Evolutionary conservation across 306 rosid species (phyloP), one percentile per base, ranked within the genome.

Genomic region (Begonia fuchsioides): DNA sequence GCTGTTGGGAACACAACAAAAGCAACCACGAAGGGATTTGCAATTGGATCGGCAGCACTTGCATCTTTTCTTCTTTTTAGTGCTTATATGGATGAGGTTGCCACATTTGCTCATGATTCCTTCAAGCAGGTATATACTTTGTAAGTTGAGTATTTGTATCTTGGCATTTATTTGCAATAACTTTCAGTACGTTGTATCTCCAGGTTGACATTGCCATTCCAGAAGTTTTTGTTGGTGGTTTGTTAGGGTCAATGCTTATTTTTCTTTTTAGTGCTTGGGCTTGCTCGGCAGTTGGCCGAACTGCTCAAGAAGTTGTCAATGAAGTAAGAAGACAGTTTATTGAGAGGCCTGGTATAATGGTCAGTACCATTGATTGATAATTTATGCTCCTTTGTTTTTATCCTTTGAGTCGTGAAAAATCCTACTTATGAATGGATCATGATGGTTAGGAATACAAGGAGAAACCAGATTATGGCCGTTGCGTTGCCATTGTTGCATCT

Each of bases 181-280:
- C 19, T 20, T 20, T 5, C 32, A n/a, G 32, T 20, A 0, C 6
- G 3, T 20, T 20, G 6, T 20, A n/a, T 20, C 45, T 60, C 61
- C 83, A 90, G 98, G 98, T 90, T 68, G 95, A 90, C 69, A 90
- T 90, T 71, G 95, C 98, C 45, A 77, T 90, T 82, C 98, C 98
- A 6, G 95, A 90, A 76, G 84, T 90, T 55, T 85, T 90, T 2
- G 18, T 90, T 40, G 98, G 95, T 44, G 98, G 98, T 38, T 69
- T 90, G 70, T 64, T 90, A 70, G 95, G 98, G 50, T 86, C 98
- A 59, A 90, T 90, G 98, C 98, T 90, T 65, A 85, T 90, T 65
- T 90, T 39, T 72, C 73, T 90, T 26, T 90, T 90, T 66, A 90
- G 98, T 59, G 95, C 87, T 18, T 90, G 94, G 98, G 94, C 95